phyloP scores from a whole-genome alignment of 2,329 filamentous ascomycete genomes.

The Arthrinium puccinioides region DNA sequence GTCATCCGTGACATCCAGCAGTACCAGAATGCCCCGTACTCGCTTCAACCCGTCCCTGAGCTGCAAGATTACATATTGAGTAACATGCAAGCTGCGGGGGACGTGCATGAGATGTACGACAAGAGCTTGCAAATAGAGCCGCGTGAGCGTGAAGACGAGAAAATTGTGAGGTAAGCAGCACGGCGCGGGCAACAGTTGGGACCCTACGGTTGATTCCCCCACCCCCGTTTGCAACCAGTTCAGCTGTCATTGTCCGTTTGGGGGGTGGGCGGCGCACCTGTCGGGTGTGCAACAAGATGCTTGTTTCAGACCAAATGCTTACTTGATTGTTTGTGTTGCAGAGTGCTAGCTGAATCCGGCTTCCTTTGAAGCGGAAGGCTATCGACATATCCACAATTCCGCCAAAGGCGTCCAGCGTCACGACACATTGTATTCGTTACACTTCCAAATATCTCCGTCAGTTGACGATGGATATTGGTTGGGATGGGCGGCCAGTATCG shows the following conservation, averaged over 20 bases:
- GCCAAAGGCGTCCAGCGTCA: too few species aligned
- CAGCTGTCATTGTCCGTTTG: too few species aligned
- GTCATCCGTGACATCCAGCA: conserved; percentile 98
- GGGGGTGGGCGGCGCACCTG: conserved; percentile 3
- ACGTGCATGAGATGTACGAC: conserved; percentile 99
- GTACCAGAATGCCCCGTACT: conserved; percentile 97
- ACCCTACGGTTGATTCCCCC: conserved; percentile 12
- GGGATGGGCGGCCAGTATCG: too few species aligned
- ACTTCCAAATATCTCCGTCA: too few species aligned
- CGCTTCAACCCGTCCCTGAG: conserved; percentile 80
- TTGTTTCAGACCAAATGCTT: conserved; percentile 10
- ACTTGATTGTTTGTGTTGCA: conserved; percentile 25
- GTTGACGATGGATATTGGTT: too few species aligned
- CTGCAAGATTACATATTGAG: conserved; percentile 94
- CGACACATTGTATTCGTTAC: too few species aligned
- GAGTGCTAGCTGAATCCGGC: conserved; percentile 54
- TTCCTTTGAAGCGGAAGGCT: conserved; percentile 48
- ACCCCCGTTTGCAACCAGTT: conserved; percentile 7
- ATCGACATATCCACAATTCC: too few species aligned
- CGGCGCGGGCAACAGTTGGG: conserved; percentile 18
- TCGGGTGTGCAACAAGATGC: conserved; percentile 5
- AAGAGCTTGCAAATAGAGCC: conserved; percentile 91
- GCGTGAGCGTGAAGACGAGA: conserved; percentile 94
- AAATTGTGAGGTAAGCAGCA: conserved; percentile 85
- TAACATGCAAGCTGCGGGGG: conserved; percentile 91